A percentile compares a stretch with the other conserved stretches of the same genome.
phyloP scores from a whole-genome alignment of 345 rosid genomes.

The Moricandia moricandioides region DNA sequence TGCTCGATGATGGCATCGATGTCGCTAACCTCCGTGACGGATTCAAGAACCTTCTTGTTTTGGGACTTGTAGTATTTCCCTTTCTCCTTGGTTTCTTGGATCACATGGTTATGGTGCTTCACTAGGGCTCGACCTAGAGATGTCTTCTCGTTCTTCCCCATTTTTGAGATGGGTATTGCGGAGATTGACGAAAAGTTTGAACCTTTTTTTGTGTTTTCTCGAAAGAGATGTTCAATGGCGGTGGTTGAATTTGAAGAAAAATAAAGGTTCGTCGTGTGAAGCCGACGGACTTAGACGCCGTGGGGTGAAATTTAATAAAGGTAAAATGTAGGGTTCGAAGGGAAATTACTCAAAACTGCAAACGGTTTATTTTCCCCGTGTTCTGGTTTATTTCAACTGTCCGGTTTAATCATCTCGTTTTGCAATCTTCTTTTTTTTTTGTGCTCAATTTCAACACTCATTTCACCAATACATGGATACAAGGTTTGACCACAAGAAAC shows the following conservation, averaged over 20 bases:
- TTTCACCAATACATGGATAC: too few relatives aligned
- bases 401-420: background rate
- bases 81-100: constrained; percentile 76
- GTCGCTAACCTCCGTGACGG: constrained; percentile 72
- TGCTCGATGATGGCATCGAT: constrained; percentile 82
- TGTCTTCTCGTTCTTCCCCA: constrained; percentile 85
- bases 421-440: background rate
- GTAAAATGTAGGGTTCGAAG: background rate
- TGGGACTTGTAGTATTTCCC: constrained; percentile 54
- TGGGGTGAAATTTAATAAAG: background rate
- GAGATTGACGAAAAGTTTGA: background rate
- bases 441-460: too few relatives aligned
- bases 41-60: constrained; percentile 74
- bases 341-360: background rate
- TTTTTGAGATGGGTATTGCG: constrained; percentile 10
- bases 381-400: background rate
- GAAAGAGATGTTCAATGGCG: background rate
- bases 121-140: constrained; percentile 74
- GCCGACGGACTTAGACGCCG: background rate
- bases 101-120: constrained; percentile 90
- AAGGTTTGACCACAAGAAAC: too few relatives aligned
- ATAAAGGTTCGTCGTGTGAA: background rate
- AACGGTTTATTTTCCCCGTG: background rate
- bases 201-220: background rate
- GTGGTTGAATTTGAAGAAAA: background rate